A percentile compares a stretch with the other conserved stretches of the same genome.
Conservation (phyloP, 2,329 filamentous ascomycete species). For the Paecilomyces dactylethromorphus region DNA sequence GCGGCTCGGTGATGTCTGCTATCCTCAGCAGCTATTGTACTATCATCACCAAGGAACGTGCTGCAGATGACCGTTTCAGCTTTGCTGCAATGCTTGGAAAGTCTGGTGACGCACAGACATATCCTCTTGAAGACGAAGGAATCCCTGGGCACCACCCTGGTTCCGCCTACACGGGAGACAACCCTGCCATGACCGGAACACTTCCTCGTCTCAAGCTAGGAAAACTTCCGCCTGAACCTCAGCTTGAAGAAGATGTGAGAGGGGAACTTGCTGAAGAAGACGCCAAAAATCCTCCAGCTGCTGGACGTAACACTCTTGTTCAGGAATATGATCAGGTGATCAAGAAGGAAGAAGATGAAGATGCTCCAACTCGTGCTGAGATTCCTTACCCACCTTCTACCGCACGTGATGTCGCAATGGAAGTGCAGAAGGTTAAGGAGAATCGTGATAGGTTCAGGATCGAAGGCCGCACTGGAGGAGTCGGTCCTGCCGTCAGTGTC, state of each 20-base stretch:
- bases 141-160: conserved; percentile 62
- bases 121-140: conserved; percentile 61
- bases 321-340: conserved; percentile 83
- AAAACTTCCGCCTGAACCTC: conserved; percentile 72
- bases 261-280: conserved; percentile 85
- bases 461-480: conserved; percentile 73
- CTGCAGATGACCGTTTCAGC: conserved; percentile 51
- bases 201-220: conserved; percentile 66
- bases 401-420: conserved; percentile 84
- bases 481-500: conserved; percentile 76
- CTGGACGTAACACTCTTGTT: conserved; percentile 66
- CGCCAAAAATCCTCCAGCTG: conserved; percentile 61
- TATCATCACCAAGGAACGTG: conserved; percentile 53
- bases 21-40: conserved; percentile 60
- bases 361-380: conserved; percentile 69
- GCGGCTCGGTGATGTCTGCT: conserved; percentile 69
- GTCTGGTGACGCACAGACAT: conserved; percentile 48
- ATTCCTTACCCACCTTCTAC: conserved; percentile 83
- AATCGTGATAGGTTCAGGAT: conserved; percentile 88
- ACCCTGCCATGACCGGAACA: conserved; percentile 50
- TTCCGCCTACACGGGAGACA: conserved; percentile 53
- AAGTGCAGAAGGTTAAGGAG: conserved; percentile 89
- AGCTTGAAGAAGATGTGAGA: conserved; percentile 76
- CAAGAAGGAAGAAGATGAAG: conserved; percentile 83
- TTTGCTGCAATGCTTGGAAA: conserved; percentile 54